Evolutionary conservation across 352 stramenopile genomes (phyloP), one percentile per base, ranked within the genome.

Genomic region (Globisporangium cederbergense): DNA sequence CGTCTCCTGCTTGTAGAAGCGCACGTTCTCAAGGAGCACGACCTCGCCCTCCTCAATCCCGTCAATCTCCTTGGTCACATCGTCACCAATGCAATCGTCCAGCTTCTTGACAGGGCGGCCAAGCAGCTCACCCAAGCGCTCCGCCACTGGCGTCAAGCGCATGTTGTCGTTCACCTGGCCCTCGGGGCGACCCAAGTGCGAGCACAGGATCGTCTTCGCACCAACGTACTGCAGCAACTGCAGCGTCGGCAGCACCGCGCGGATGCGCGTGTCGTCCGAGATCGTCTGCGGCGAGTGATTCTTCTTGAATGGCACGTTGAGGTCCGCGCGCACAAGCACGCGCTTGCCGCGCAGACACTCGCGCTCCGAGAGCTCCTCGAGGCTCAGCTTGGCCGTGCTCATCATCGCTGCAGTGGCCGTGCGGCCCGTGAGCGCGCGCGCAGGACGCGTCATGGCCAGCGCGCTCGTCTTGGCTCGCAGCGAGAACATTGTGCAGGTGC

Each of bases 221-320:
- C 98, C 98, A 57, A 98, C 96, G 28, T 83, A 75, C 67, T 97
- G 91, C 61, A 99, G 85, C 75, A 91, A 56, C 22, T 86, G 70
- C 18, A 99, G 94, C 42, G 97, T 99, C 11, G 98, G 83, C 71
- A 99, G 69, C 72, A 90, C 83, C 9, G 87, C 97, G 34, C 97
- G 91, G 80, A 99, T 99, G 64, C 98, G 96, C 58, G 82, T 92
- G 70, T 92, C 82, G 56, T 99, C 97, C 47, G 97, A 98, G 85
- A 99, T 99, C 22, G 73, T 96, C 22, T 87, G 77, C 70, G 96
- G 95, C 73, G 78, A 88, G 66, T 74, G 62, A 63, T 89, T 82
- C 74, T 96, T 96, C 72, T 86, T 79, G 68, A 99, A 91, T n/a
- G 98, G 98, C 60, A 99, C 98, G 78, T 99, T 99, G 54, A 99